Percentiles rank a stretch among this genome's conserved stretches.
Evolutionary conservation across 768 basidiomycete genomes (phyloP).

Genomic region (Amanita fuliginea): DNA sequence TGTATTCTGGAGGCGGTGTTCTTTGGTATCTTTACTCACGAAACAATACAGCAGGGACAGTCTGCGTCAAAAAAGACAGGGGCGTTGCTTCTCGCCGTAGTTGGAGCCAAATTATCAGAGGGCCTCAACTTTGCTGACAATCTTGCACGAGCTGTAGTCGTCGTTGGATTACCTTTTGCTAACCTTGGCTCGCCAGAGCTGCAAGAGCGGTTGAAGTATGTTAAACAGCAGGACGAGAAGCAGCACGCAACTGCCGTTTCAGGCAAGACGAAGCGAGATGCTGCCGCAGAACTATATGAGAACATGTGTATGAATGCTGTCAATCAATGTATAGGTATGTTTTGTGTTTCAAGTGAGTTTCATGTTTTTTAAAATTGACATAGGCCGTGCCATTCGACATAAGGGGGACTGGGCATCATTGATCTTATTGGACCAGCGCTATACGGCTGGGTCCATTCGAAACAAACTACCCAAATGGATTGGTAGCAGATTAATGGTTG

Average conservation of each 20-base stretch:
- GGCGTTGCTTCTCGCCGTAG: slow-evolving; percentile 85
- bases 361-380: not conserved
- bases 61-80: slow-evolving; percentile 35
- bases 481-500: slow-evolving; percentile 42
- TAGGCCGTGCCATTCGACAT: slow-evolving; percentile 91
- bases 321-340: slow-evolving; percentile 91
- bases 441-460: slow-evolving; percentile 54
- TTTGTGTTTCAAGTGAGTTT: not conserved
- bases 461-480: slow-evolving; percentile 91
- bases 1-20: not conserved
- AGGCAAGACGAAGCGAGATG: slow-evolving; percentile 40
- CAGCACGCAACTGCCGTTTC: slow-evolving; percentile 17
- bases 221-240: slow-evolving; percentile 47
- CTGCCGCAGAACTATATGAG: slow-evolving; percentile 78
- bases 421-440: slow-evolving; percentile 79
- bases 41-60: slow-evolving; percentile 5
- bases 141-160: slow-evolving; percentile 75
- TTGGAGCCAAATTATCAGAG: slow-evolving; percentile 96
- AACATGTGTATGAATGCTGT: slow-evolving; percentile 91
- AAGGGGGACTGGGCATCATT: slow-evolving; percentile 86
- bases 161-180: slow-evolving; percentile 89
- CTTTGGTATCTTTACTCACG: not conserved
- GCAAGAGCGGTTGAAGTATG: slow-evolving; percentile 85
- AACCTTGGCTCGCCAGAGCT: slow-evolving; percentile 88
- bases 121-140: slow-evolving; percentile 73